Conservation (phyloP, 2,329 filamentous ascomycete species). For the Alternaria tenuissima region DNA sequence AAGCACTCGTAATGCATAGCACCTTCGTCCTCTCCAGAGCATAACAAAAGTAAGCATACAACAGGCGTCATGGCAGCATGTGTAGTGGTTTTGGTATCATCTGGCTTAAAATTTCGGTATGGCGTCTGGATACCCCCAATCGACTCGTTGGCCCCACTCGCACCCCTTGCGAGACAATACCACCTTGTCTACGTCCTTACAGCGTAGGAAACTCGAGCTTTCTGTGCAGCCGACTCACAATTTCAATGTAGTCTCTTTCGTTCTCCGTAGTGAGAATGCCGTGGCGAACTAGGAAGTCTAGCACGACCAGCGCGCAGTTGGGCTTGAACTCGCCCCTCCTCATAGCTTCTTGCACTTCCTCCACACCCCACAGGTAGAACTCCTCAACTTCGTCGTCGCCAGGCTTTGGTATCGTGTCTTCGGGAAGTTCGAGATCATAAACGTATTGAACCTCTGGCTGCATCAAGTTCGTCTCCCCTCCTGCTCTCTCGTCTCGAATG, state of each 20-base stretch:
- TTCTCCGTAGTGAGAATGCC: slow-evolving; percentile 80
- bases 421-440: slow-evolving; percentile 83
- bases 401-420: slow-evolving; percentile 73
- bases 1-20: slow-evolving; percentile 72
- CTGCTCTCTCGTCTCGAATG: slow-evolving; percentile 76
- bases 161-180: slow-evolving; percentile 1
- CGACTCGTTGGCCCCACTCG: slow-evolving; percentile 23
- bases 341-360: slow-evolving; percentile 77
- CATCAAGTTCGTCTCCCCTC: slow-evolving; percentile 81
- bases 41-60: slow-evolving; percentile 36
- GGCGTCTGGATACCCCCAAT: slow-evolving; percentile 46
- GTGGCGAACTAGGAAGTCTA: slow-evolving; percentile 91
- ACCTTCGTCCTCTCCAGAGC: neutral
- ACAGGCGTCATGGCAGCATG: slow-evolving; percentile 39
- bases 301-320: slow-evolving; percentile 82
- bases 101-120: slow-evolving; percentile 38
- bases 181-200: slow-evolving; percentile 24
- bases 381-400: slow-evolving; percentile 89
- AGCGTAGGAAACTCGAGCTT: slow-evolving; percentile 75
- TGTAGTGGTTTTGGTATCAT: slow-evolving; percentile 38
- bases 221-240: slow-evolving; percentile 78
- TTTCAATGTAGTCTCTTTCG: slow-evolving; percentile 80
- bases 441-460: slow-evolving; percentile 93
- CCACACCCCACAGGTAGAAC: slow-evolving; percentile 79
- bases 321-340: slow-evolving; percentile 84